These are phyloP conservation scores for Colletotrichum salicis DNA, from an alignment of 2,329 filamentous ascomycete genomes.

Conservation along the genomic window DNA sequence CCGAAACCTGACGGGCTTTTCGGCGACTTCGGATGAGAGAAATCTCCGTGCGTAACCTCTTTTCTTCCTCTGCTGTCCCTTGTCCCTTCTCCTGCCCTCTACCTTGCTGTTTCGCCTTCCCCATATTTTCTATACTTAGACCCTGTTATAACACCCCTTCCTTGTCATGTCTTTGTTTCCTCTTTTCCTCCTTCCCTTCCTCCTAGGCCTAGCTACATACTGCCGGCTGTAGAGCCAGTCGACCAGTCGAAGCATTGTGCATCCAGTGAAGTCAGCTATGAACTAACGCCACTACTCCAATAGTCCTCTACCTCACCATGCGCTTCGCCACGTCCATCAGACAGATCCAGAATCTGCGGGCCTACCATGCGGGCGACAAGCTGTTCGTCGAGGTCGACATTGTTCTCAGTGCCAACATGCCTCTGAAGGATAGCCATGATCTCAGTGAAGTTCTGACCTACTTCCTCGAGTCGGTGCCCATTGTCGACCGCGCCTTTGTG, in stretches of 20 bases:
- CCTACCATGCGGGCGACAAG: conserved; percentile 88
- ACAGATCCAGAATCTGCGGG: conserved; percentile 85
- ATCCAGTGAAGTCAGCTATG: background rate
- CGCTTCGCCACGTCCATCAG: conserved; percentile 89
- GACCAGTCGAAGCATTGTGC: background rate
- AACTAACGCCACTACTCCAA: conserved; percentile 2
- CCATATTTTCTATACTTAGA: conserved; percentile 25
- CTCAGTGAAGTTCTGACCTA: conserved; percentile 82
- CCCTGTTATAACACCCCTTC: conserved; percentile 1
- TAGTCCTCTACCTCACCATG: conserved; percentile 88
- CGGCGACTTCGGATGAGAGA: conserved; percentile 81
- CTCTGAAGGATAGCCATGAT: conserved; percentile 83
- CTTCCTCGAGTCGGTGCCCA: conserved; percentile 84
- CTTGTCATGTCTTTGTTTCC: background rate
- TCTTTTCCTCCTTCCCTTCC: background rate
- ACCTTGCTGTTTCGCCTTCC: conserved; percentile 10
- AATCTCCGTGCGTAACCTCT: conserved; percentile 66
- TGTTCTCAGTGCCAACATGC: conserved; percentile 80
- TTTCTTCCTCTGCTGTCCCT: background rate
- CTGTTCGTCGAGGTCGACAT: conserved; percentile 85
- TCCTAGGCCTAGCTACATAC: background rate
- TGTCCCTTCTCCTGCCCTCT: background rate
- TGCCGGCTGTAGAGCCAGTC: background rate
- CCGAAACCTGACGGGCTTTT: conserved; percentile 81
- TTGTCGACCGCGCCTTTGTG: conserved; percentile 78